Evolutionary conservation across 768 basidiomycete genomes (phyloP).

Genomic region (Nidula microcarpa): DNA sequence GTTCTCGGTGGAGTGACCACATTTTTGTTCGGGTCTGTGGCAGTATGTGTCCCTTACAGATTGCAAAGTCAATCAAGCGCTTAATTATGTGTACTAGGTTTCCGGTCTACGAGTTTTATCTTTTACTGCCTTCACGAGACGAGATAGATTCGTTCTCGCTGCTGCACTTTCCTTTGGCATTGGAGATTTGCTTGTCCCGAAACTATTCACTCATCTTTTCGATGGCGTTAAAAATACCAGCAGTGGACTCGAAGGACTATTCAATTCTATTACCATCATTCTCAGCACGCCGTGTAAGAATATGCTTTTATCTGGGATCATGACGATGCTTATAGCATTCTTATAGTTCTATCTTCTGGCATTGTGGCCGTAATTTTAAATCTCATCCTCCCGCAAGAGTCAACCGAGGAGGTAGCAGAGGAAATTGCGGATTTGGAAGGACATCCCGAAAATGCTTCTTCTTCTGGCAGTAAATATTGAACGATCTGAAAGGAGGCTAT

Average conservation of each 20-base stretch:
- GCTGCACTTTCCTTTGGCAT: conserved; percentile 68
- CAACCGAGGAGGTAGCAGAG: neutral
- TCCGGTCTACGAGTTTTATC: conserved; percentile 72
- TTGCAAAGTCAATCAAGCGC: neutral
- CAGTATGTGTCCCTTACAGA: conserved; percentile 6
- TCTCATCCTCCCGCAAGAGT: conserved; percentile 43
- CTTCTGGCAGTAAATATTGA: too few species aligned
- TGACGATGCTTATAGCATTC: neutral
- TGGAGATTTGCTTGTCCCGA: conserved; percentile 65
- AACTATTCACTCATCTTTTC: conserved; percentile 67
- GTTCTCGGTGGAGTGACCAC: conserved; percentile 86
- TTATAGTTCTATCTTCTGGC: conserved; percentile 52
- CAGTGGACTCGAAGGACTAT: conserved; percentile 60
- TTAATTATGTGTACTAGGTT: conserved; percentile 13
- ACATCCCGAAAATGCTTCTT: too few species aligned
- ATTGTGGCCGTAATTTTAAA: conserved; percentile 59
- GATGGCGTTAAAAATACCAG: conserved; percentile 52
- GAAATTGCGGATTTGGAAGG: too few species aligned
- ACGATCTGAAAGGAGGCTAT: too few species aligned
- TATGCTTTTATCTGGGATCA: too few species aligned
- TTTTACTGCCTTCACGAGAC: conserved; percentile 52
- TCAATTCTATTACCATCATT: conserved; percentile 77
- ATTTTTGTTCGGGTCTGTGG: conserved; percentile 78
- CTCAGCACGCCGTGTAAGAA: conserved; percentile 81
- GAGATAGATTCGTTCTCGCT: conserved; percentile 67